Conservation (phyloP, 176 grass and related monocot species). For the Zizania latifolia region DNA sequence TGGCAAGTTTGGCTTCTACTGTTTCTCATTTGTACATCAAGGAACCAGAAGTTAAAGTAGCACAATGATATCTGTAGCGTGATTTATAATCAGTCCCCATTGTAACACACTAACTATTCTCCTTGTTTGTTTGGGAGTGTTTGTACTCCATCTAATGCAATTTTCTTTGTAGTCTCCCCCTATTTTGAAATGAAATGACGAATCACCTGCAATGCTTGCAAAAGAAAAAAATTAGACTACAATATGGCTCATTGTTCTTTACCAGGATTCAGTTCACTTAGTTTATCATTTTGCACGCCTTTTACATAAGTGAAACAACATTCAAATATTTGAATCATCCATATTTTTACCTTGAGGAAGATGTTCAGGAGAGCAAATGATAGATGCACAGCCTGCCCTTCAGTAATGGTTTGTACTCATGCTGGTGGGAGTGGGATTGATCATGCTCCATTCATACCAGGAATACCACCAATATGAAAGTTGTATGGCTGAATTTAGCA, state of each 20-base stretch:
- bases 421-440: no score
- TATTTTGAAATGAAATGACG: slow-evolving; percentile 5
- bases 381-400: no score
- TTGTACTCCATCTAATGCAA: background rate
- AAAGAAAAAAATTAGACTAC: background rate
- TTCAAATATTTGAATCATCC: no score
- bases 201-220: background rate
- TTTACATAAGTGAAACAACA: no score
- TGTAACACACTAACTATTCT: background rate
- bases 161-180: background rate
- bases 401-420: no score
- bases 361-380: no score
- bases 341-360: no score
- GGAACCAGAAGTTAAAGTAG: background rate
- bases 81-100: background rate
- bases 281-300: no score
- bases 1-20: background rate
- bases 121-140: background rate
- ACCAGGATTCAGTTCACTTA: background rate
- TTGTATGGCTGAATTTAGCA: no score
- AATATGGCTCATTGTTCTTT: background rate
- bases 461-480: no score
- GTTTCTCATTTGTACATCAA: background rate
- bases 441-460: no score
- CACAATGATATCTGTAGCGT: background rate